Evolutionary conservation across 2,329 filamentous ascomycete species (phyloP).

Genomic region (Venturia oleaginea): DNA sequence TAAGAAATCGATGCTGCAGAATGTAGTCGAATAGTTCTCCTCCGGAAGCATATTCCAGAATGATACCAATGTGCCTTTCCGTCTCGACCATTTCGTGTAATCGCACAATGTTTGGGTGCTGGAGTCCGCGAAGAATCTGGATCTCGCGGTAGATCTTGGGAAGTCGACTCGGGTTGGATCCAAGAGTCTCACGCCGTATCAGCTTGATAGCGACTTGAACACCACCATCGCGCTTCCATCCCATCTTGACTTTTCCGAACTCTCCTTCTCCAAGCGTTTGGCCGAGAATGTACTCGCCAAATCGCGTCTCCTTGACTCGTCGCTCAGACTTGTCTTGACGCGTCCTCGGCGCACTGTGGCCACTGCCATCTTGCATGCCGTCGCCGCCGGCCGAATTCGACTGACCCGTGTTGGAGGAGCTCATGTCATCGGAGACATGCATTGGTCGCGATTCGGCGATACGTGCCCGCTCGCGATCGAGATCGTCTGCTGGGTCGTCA

Average conservation of each 20-base stretch:
- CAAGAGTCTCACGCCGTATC: conserved; percentile 84
- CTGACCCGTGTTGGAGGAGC: conserved; percentile 35
- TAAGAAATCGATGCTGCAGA: conserved; percentile 89
- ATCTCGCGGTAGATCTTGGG: conserved; percentile 98
- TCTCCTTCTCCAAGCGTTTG: conserved; percentile 96
- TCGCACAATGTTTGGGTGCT: conserved; percentile 93
- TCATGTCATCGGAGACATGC: conserved; percentile 26
- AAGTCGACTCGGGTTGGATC: conserved; percentile 76
- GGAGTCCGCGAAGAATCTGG: conserved; percentile 74
- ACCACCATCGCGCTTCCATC: conserved; percentile 92
- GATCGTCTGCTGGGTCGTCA: conserved; percentile 64
- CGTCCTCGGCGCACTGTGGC: conserved; percentile 32
- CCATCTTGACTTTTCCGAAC: conserved; percentile 97
- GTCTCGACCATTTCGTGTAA: conserved; percentile 98
- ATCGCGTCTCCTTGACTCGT: conserved; percentile 66
- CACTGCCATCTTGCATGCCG: conserved; percentile 24
- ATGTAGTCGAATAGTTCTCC: conserved; percentile 98
- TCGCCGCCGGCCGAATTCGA: conserved; percentile 32
- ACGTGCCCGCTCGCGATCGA: conserved; percentile 62
- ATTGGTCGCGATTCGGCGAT: conserved; percentile 49
- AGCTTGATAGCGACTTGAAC: conserved; percentile 95
- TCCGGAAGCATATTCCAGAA: conserved; percentile 94
- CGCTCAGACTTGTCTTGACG: conserved; percentile 44
- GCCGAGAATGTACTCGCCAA: conserved; percentile 91
- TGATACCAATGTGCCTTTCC: conserved; percentile 93